Evolutionary conservation across 1,284 basidiomycete genomes (phyloP).

Genomic region (Clitocybe nebularis): DNA sequence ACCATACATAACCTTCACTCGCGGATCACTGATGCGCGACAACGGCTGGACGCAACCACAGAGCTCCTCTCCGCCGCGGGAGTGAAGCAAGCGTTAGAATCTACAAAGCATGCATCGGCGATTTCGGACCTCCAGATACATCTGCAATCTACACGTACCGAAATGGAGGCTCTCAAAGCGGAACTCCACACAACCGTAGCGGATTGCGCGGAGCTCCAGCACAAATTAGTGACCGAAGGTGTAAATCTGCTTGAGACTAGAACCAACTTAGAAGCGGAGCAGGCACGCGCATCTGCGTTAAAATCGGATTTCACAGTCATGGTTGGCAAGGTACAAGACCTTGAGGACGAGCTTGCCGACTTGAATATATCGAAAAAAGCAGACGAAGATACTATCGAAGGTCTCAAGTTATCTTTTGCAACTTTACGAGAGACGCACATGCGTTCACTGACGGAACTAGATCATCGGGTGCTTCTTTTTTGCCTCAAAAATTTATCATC

Average conservation of each 20-base stretch:
- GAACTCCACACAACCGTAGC: conserved; percentile 3
- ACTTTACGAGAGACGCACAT: conserved; percentile 29
- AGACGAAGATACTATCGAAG: conserved; percentile 33
- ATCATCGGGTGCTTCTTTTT: conserved; percentile 24
- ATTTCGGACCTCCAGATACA: conserved; percentile 13
- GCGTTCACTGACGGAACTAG: conserved; percentile 29
- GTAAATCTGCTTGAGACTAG: conserved; percentile 12
- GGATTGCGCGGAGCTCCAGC: conserved; percentile 15
- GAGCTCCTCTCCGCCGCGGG: conserved; percentile 8
- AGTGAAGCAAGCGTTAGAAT: conserved; percentile 8
- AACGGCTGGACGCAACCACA: conserved; percentile 7
- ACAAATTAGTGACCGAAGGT: conserved; percentile 12
- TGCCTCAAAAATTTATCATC: not conserved
- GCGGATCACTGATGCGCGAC: conserved; percentile 13
- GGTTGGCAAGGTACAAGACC: conserved; percentile 20
- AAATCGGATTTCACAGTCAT: conserved; percentile 23
- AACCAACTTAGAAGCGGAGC: conserved; percentile 19
- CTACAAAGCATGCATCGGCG: conserved; percentile 5
- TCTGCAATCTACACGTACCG: conserved; percentile 3
- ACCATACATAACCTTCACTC: conserved; percentile 12
- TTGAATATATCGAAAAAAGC: conserved; percentile 27
- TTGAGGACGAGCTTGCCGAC: conserved; percentile 29
- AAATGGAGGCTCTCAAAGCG: conserved; percentile 11
- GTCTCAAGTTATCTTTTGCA: conserved; percentile 29
- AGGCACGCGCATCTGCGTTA: conserved; percentile 14